phyloP scores from a whole-genome alignment of 371 early-diverging fungal species.

The Apophysomyces variabilis region DNA sequence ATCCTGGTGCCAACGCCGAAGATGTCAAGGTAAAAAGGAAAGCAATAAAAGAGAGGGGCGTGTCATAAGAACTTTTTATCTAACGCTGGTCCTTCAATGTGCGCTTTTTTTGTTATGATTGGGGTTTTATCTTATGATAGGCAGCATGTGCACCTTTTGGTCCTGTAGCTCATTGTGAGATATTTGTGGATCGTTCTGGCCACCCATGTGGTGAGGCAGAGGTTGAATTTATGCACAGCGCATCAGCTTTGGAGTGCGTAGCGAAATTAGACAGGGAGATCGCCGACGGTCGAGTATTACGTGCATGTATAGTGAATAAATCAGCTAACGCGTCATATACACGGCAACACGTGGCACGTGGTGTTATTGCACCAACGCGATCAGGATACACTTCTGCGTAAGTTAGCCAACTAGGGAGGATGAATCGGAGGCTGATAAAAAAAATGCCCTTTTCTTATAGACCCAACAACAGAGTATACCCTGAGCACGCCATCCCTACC shows the following conservation, averaged over 20 bases:
- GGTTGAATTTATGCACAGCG: slow-evolving; percentile 16
- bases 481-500: background rate
- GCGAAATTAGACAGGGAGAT: slow-evolving; percentile 17
- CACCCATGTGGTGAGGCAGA: slow-evolving; percentile 22
- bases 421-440: background rate
- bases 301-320: background rate
- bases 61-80: no score
- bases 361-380: slow-evolving; percentile 3
- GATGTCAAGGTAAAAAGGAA: slow-evolving; percentile 36
- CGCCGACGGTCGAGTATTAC: slow-evolving; percentile 15
- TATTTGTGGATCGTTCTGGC: slow-evolving; percentile 18
- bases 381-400: slow-evolving; percentile 6
- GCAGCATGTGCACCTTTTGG: slow-evolving; percentile 19
- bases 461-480: background rate
- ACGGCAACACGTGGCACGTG: background rate
- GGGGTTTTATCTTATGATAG: background rate
- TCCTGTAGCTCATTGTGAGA: slow-evolving; percentile 13
- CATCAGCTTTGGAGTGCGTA: slow-evolving; percentile 14
- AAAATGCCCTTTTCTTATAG: background rate
- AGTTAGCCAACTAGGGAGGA: background rate
- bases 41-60: no score
- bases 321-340: background rate
- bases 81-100: no score
- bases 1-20: slow-evolving; percentile 45
- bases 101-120: background rate